Conservation (phyloP, 495 filamentous ascomycete species). For the Rhizodiscina lignyota region DNA sequence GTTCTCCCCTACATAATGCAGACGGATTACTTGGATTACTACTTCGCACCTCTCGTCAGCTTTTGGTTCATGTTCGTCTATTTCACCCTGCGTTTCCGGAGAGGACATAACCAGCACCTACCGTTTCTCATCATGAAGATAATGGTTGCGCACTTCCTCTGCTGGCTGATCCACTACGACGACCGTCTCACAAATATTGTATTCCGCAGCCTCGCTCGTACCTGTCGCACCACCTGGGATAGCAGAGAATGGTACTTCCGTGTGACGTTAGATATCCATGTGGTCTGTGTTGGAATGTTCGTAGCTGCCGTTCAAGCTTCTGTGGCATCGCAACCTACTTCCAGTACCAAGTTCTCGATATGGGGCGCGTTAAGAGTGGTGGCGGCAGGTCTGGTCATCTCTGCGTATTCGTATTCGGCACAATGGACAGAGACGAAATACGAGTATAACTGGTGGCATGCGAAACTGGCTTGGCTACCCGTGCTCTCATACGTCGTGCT, state of each 20-base stretch:
- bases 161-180: slow-evolving; percentile 25
- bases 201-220: too few relatives aligned
- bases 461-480: slow-evolving; percentile 36
- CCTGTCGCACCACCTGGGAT: slow-evolving; percentile 28
- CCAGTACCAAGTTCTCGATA: too few relatives aligned
- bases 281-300: slow-evolving; percentile 36
- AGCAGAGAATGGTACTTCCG: slow-evolving; percentile 28
- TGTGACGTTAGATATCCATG: slow-evolving; percentile 30
- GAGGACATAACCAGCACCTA: slow-evolving; percentile 23
- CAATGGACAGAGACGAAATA: too few relatives aligned
- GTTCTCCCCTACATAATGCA: slow-evolving; percentile 38
- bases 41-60: slow-evolving; percentile 37
- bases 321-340: too few relatives aligned
- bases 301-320: slow-evolving; percentile 26
- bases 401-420: too few relatives aligned
- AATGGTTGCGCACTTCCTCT: slow-evolving; percentile 25
- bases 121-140: slow-evolving; percentile 33
- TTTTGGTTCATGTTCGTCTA: slow-evolving; percentile 46
- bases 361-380: too few relatives aligned
- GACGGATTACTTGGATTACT: slow-evolving; percentile 40
- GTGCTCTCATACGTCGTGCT: slow-evolving; percentile 33
- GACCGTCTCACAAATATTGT: slow-evolving; percentile 26
- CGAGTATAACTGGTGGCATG: slow-evolving; percentile 36
- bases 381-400: too few relatives aligned
- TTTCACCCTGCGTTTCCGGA: slow-evolving; percentile 26